Evolutionary conservation across 768 basidiomycete species (phyloP).

Genomic region (Naematelia encephala): DNA sequence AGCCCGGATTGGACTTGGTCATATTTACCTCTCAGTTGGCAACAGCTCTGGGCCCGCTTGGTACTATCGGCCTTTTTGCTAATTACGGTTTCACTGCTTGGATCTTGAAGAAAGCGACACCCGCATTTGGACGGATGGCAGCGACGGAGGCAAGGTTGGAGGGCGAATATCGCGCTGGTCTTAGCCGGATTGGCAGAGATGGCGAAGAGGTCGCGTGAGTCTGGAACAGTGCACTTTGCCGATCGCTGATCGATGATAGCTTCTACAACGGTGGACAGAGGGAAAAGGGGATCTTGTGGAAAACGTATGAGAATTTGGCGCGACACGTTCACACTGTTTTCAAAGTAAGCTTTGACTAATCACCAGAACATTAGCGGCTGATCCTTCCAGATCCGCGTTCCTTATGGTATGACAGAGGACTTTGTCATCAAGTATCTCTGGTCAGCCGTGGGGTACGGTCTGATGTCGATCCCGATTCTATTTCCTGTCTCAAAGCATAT

Average conservation of each 20-base stretch:
- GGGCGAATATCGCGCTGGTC: conserved; percentile 85
- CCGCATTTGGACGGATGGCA: conserved; percentile 85
- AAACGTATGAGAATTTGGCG: conserved; percentile 74
- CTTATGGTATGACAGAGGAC: conserved; percentile 91
- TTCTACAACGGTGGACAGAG: conserved; percentile 87
- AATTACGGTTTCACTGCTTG: conserved; percentile 85
- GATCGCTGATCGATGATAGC: conserved; percentile 50
- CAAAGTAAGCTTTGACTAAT: conserved; percentile 57
- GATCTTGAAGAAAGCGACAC: conserved; percentile 78
- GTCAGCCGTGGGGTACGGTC: conserved; percentile 85
- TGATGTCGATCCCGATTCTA: conserved; percentile 86
- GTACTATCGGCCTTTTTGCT: conserved; percentile 70
- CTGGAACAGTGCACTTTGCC: no score
- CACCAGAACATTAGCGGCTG: not conserved
- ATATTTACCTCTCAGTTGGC: conserved; percentile 91
- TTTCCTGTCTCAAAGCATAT: conserved; percentile 54
- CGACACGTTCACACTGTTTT: conserved; percentile 89
- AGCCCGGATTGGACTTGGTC: conserved; percentile 82
- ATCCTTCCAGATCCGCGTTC: conserved; percentile 68
- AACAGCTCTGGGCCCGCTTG: conserved; percentile 77
- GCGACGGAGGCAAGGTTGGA: conserved; percentile 82
- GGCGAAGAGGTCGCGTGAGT: conserved; percentile 88
- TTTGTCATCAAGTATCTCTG: conserved; percentile 95
- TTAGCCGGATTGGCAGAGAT: conserved; percentile 80
- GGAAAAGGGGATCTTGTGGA: conserved; percentile 75